phyloP scores from a whole-genome alignment of 768 basidiomycete genomes.

The Candolleomyces eurysporus region DNA sequence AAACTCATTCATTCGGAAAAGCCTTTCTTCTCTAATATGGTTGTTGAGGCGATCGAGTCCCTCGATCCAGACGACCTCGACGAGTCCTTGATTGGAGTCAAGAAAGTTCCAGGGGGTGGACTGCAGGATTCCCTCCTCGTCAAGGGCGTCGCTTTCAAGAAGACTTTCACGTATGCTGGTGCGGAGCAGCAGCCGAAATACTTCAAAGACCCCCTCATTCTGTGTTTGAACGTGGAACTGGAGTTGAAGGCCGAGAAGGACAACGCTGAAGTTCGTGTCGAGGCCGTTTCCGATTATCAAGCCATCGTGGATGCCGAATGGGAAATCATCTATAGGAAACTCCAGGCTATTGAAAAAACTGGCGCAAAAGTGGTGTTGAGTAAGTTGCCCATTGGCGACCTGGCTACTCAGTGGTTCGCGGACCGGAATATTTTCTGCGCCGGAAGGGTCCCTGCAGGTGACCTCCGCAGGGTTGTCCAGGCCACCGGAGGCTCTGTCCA shows the following conservation, averaged over 20 bases:
- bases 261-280: slow-evolving; percentile 97
- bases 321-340: slow-evolving; percentile 98
- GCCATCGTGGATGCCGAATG: slow-evolving; percentile 99
- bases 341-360: slow-evolving; percentile 92
- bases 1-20: slow-evolving; percentile 99
- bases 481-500: slow-evolving; percentile 95
- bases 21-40: slow-evolving; percentile 98
- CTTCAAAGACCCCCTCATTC: slow-evolving; percentile 83
- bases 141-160: slow-evolving; percentile 95
- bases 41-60: slow-evolving; percentile 92
- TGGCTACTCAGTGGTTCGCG: slow-evolving; percentile 99
- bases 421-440: slow-evolving; percentile 99
- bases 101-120: slow-evolving; percentile 96
- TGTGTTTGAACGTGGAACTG: slow-evolving; percentile 95
- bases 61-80: slow-evolving; percentile 93
- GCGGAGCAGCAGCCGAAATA: slow-evolving; percentile 98
- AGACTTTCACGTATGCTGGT: slow-evolving; percentile 98
- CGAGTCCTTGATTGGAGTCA: slow-evolving; percentile 93
- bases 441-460: slow-evolving; percentile 87
- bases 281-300: slow-evolving; percentile 96
- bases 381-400: slow-evolving; percentile 96
- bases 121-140: slow-evolving; percentile 95
- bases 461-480: slow-evolving; percentile 91
- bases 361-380: slow-evolving; percentile 97
- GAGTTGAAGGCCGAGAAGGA: slow-evolving; percentile 99